Base-by-base conservation (phyloP, 2,329 filamentous ascomycete genomes). In the Penicillium sp. region DNA sequence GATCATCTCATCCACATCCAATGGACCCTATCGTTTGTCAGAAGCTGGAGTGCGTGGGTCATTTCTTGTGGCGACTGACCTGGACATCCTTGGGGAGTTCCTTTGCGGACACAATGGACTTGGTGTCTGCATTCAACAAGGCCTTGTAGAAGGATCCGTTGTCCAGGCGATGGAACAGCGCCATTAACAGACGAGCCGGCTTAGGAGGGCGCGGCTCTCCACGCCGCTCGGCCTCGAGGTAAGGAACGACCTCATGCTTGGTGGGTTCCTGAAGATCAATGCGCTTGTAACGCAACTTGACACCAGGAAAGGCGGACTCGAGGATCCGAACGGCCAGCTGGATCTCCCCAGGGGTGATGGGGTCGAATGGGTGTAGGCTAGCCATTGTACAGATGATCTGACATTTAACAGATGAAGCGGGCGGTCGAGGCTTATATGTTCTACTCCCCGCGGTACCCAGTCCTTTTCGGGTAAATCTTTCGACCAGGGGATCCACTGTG, bases 211-310 rank as follows among this genome's bases (percentile, higher is more conserved):
- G 68, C 3, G 74, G 69, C 16, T 66, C 65, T 22, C 77, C 74
- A 24, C 69, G 68, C 46, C 81, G 75, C 60, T 86, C 82, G 29
- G 80, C 83, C 41, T 82, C 80, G 14, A 81, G 68, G 62, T 84
- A 85, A n/a, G 76, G 74, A 6, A 82, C 61, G 51, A 75, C 72
- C 53, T 79, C 73, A 29, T 69, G 69, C 71, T 86, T 86, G 31
- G 74, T 71, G 3, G 83, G 82, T 58, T 86, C 82, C 42, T 83
- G 76, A 3, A 86, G 71, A 18, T 80, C 86, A 41, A 88, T 77
- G 55, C 77, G 78, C 69, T 87, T 87, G 74, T 81, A 82, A 5
- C 71, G 67, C 24, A 74, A 51, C 22, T 57, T 48, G 5, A 67
- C 59, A 2, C 62, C 63, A 1, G 67, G 66, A 40, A 70, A 70